A percentile compares a stretch with the other conserved stretches of the same genome.
Conservation (phyloP, 805 yeast genomes). For the Nadsonia fulvescens region DNA sequence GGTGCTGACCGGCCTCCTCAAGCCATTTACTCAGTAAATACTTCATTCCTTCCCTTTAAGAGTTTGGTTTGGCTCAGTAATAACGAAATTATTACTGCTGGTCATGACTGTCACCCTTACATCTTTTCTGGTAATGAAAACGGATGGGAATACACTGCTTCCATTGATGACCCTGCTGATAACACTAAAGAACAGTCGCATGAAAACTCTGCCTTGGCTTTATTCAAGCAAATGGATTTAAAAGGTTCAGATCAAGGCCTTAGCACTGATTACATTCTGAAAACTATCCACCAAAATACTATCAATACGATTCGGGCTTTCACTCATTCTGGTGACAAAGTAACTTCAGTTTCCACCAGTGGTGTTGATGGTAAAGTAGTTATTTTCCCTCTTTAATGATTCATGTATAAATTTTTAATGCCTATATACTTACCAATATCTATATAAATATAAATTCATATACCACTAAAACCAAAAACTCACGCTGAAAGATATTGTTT, state of each 20-base stretch:
- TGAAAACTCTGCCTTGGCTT: constrained; percentile 41
- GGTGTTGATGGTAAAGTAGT: constrained; percentile 91
- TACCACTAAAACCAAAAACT: constrained; percentile 14
- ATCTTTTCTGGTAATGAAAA: constrained; percentile 53
- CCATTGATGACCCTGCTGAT: constrained; percentile 39
- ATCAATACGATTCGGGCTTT: constrained; percentile 44
- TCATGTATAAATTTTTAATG: no score
- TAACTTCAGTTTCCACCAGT: constrained; percentile 47
- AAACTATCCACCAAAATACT: constrained; percentile 82
- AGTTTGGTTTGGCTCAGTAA: constrained; percentile 54
- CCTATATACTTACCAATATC: neutral
- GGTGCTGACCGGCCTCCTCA: constrained; percentile 48
- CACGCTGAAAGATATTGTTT: constrained; percentile 10
- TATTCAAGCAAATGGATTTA: constrained; percentile 89
- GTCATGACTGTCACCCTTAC: constrained; percentile 82
- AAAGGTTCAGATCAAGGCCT: constrained; percentile 51
- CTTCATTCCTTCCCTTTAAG: constrained; percentile 64
- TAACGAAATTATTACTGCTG: constrained; percentile 62
- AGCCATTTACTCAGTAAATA: constrained; percentile 38
- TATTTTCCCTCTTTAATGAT: constrained; percentile 35
- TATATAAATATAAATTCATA: constrained; percentile 1
- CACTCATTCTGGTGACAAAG: constrained; percentile 25
- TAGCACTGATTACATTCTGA: constrained; percentile 31
- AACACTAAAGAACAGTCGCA: constrained; percentile 30
- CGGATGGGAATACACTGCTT: constrained; percentile 41